Evolutionary conservation across 306 rosid species (phyloP), one percentile per base, ranked within the genome.

Genomic region (Casuarina equisetifolia): DNA sequence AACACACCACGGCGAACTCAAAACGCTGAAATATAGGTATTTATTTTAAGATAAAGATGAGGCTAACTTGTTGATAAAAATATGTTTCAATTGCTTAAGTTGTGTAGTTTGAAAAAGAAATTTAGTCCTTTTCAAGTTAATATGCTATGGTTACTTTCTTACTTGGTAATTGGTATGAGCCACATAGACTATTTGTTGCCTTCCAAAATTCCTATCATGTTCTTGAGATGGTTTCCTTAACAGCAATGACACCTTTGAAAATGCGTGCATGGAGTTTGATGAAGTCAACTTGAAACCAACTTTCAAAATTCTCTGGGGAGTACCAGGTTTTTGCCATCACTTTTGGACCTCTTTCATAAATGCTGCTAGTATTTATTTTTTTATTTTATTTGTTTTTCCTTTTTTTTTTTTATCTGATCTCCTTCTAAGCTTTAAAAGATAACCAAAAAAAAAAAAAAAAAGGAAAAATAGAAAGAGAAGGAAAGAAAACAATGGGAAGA

Each of bases 21-120:
- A 95, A 92, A 91, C 97, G 80, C 87, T 95, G 74, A 92, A 95
- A 87, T 95, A 95, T 90, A 95, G 98, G 98, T 92, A 92, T 62
- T 70, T 44, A 77, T 42, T 73, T 15, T 66, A 57, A 7, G 40
- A 10, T 66, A 55, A 78, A 76, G 72, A 74, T 67, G 77, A n/a
- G 61, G 49, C 45, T 13, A 61, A 53, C 61, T 9, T 40, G 35
- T 66, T 16, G 46, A 66, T 2, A 32, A 36, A 38, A 3, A 48
- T 9, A 44, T 40, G 61, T 44, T 46, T 74, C 68, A 17, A 36
- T 74, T 48, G 11, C 62, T 69, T 25, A 62, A 78, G n/a, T 9
- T 38, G 43, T 58, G n/a, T 4, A 62, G 48, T 68, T 43, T 43
- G 25, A 13, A 4, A 20, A 55, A 6, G 42, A 50, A 59, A 44